A percentile compares a stretch with the other conserved stretches of the same genome.
Evolutionary conservation across 2,329 filamentous ascomycete species (phyloP).

Genomic region (Aspergillus tanneri): DNA sequence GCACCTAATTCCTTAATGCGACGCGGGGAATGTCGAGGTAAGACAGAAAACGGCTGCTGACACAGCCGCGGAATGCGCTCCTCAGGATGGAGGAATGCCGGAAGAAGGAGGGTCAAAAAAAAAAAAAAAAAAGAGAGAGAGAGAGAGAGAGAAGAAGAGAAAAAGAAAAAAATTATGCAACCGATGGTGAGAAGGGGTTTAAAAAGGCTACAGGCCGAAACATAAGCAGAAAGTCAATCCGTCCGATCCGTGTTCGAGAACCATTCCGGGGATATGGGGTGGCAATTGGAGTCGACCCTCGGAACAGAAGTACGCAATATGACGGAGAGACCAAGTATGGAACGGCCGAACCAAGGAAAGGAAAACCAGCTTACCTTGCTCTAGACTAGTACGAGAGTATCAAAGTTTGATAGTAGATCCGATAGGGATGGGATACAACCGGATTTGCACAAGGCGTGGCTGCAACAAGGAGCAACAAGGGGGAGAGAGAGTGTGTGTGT

Average conservation of each 20-base stretch:
- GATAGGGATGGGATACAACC: not conserved
- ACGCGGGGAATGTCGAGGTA: not conserved
- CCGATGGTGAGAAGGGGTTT: too few species aligned
- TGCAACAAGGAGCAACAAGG: not conserved
- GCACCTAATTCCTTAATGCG: constrained; percentile 17
- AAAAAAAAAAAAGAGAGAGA: not conserved
- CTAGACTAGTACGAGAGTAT: not conserved
- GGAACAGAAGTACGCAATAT: constrained; percentile 3
- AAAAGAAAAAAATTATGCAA: not conserved
- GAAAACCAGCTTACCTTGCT: constrained; percentile 10
- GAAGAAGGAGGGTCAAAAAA: constrained; percentile 3
- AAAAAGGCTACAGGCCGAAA: not conserved
- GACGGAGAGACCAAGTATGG: constrained; percentile 10
- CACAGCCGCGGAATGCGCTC: constrained; percentile 20
- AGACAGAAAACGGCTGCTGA: constrained; percentile 11
- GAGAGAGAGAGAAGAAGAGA: not conserved
- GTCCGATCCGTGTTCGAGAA: not conserved
- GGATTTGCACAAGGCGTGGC: not conserved
- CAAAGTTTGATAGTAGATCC: not conserved
- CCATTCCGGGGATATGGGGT: constrained; percentile 10
- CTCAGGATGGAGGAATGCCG: constrained; percentile 15
- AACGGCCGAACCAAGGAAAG: not conserved
- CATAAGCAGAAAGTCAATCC: not conserved
- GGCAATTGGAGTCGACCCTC: constrained; percentile 11
- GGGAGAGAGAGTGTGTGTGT: not conserved